Conservation (phyloP, 345 rosid species). For the Moricandia arvensis region DNA sequence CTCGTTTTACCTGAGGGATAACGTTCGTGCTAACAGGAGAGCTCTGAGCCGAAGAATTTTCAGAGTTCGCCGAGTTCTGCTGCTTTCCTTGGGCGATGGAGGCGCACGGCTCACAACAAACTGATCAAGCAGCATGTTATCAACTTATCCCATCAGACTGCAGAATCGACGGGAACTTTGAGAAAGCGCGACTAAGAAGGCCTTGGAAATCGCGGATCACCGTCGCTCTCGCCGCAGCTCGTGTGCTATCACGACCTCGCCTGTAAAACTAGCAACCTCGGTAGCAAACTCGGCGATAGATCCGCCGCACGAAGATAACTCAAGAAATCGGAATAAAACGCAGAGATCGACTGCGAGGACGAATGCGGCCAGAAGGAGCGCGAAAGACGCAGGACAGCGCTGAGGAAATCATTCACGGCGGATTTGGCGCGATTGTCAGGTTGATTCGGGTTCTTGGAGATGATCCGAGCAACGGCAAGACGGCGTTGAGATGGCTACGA, state of each 20-base stretch:
- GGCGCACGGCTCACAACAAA: constrained; percentile 43
- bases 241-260: constrained; percentile 60
- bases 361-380: constrained; percentile 92
- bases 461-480: constrained; percentile 77
- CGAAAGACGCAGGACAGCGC: constrained; percentile 66
- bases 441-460: constrained; percentile 52
- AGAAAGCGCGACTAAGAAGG: constrained; percentile 69
- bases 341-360: constrained; percentile 51
- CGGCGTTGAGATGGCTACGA: constrained; percentile 86
- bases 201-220: constrained; percentile 56
- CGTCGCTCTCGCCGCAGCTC: constrained; percentile 32
- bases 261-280: constrained; percentile 65
- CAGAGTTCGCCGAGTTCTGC: constrained; percentile 46
- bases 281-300: constrained; percentile 49
- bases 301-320: constrained; percentile 56
- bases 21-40: constrained; percentile 60
- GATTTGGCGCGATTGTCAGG: constrained; percentile 61
- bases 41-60: constrained; percentile 62
- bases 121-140: constrained; percentile 67
- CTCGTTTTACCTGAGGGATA: constrained; percentile 35
- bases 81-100: constrained; percentile 48
- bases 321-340: constrained; percentile 67
- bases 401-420: constrained; percentile 62
- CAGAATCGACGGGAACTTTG: constrained; percentile 65
- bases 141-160: constrained; percentile 68